Conservation (phyloP, 2,329 filamentous ascomycete species). For the Sarocladiaceae sp. region DNA sequence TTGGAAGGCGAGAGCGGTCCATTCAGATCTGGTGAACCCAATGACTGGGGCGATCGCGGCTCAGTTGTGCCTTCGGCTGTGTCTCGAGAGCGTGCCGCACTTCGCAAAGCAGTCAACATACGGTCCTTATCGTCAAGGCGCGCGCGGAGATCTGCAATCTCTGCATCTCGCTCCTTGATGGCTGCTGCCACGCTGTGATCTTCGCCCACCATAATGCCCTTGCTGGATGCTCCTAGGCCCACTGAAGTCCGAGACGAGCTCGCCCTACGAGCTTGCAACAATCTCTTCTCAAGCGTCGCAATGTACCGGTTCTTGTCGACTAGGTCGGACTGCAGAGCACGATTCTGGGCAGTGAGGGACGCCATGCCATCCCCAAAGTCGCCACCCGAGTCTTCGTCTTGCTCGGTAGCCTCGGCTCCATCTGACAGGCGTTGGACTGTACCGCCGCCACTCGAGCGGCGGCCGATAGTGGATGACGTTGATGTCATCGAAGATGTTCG, state of each 20-base stretch:
- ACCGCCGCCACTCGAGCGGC: slow-evolving; percentile 37
- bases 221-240: slow-evolving; percentile 58
- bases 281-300: slow-evolving; percentile 82
- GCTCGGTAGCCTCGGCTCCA: slow-evolving; percentile 38
- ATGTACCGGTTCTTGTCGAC: slow-evolving; percentile 98
- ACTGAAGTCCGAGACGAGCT: slow-evolving; percentile 85
- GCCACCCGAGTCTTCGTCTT: slow-evolving; percentile 65
- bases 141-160: slow-evolving; percentile 86
- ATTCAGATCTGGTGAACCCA: slow-evolving; percentile 4
- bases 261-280: slow-evolving; percentile 84
- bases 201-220: slow-evolving; percentile 68
- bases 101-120: slow-evolving; percentile 84
- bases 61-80: slow-evolving; percentile 58
- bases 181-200: slow-evolving; percentile 69
- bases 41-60: slow-evolving; percentile 23
- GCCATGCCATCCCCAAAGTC: slow-evolving; percentile 86
- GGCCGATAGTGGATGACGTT: slow-evolving; percentile 53
- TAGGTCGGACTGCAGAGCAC: slow-evolving; percentile 89
- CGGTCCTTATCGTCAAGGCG: slow-evolving; percentile 91
- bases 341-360: slow-evolving; percentile 77
- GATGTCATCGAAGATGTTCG: slow-evolving; percentile 66
- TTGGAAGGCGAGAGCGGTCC: slow-evolving; percentile 19
- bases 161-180: slow-evolving; percentile 83
- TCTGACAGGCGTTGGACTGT: slow-evolving; percentile 39
- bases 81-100: slow-evolving; percentile 80